phyloP scores from a whole-genome alignment of 768 basidiomycete species.

The Suillus clintonianus region DNA sequence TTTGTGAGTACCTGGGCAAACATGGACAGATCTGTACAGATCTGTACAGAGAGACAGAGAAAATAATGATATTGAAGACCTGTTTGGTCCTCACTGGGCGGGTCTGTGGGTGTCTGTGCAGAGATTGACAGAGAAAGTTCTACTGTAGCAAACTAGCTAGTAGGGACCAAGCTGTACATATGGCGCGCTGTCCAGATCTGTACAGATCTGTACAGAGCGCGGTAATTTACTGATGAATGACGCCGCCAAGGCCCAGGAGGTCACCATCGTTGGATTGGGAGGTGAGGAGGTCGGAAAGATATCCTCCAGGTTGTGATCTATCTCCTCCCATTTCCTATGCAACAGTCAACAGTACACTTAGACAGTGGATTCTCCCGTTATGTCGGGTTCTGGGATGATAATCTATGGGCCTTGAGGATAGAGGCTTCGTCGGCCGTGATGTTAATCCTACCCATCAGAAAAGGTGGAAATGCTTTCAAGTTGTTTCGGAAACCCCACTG shows the following conservation, averaged over 20 bases:
- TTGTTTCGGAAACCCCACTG: neutral
- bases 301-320: slow-evolving; percentile 83
- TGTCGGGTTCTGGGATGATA: slow-evolving; percentile 78
- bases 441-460: slow-evolving; percentile 59
- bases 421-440: slow-evolving; percentile 78
- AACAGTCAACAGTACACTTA: neutral
- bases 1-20: too few relatives aligned
- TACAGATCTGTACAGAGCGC: too few relatives aligned
- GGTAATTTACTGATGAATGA: too few relatives aligned
- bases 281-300: slow-evolving; percentile 66
- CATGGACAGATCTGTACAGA: too few relatives aligned
- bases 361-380: slow-evolving; percentile 32
- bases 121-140: too few relatives aligned
- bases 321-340: slow-evolving; percentile 83
- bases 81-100: too few relatives aligned
- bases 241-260: slow-evolving; percentile 74
- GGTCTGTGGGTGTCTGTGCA: too few relatives aligned
- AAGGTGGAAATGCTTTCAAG: neutral
- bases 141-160: too few relatives aligned
- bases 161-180: too few relatives aligned
- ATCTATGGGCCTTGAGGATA: slow-evolving; percentile 84
- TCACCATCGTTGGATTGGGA: slow-evolving; percentile 63
- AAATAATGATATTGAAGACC: too few relatives aligned
- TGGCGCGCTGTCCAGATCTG: too few relatives aligned
- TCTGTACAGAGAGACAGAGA: too few relatives aligned